Percentiles rank a stretch among this genome's conserved stretches.
These are phyloP conservation scores for Syzygium syzygioides DNA, from an alignment of 441 rosid species.

Conservation along the genomic window DNA sequence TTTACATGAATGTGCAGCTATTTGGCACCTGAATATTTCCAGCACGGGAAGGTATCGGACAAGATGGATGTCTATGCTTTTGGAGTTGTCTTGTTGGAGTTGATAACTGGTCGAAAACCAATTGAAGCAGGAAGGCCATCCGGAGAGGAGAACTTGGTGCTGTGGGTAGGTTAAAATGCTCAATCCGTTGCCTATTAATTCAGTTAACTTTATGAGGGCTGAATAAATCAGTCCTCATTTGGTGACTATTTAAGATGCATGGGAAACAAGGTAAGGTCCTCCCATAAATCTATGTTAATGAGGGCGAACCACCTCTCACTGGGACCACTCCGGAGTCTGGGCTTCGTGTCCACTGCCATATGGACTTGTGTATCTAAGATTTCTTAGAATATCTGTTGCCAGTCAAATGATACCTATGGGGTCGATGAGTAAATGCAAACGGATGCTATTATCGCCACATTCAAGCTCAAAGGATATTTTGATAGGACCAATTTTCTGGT, in stretches of 20 bases:
- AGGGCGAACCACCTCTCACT: neutral
- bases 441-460: neutral
- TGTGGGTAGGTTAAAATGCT: conserved; percentile 62
- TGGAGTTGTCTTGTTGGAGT: conserved; percentile 89
- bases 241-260: neutral
- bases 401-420: neutral
- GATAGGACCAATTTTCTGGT: neutral
- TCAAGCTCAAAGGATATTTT: neutral
- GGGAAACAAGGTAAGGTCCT: neutral
- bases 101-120: conserved; percentile 84
- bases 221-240: neutral
- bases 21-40: conserved; percentile 96
- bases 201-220: neutral
- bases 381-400: neutral
- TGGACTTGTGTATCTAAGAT: neutral
- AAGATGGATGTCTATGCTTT: conserved; percentile 97
- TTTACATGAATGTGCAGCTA: conserved; percentile 36
- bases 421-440: neutral
- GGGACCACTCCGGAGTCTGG: neutral
- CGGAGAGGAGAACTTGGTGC: conserved; percentile 87
- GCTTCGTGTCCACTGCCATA: neutral
- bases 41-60: conserved; percentile 91
- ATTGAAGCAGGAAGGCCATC: conserved; percentile 74
- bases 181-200: neutral
- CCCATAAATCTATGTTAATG: neutral